A percentile compares a stretch with the other conserved stretches of the same genome.
phyloP scores from a whole-genome alignment of 2,329 filamentous ascomycete species.

The Trichophyton benhamiae region DNA sequence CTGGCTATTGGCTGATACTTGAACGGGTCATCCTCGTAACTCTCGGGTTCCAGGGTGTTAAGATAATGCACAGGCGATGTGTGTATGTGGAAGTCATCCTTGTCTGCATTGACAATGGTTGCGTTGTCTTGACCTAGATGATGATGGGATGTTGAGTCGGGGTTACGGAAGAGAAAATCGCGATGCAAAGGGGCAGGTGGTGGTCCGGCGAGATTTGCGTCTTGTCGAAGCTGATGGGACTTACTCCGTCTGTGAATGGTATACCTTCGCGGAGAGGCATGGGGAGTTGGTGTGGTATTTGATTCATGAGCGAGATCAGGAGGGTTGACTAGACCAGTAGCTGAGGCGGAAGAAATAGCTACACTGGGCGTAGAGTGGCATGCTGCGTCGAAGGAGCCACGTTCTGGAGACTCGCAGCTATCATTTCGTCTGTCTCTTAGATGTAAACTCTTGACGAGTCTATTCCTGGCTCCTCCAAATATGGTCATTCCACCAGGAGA shows the following conservation, averaged over 20 bases:
- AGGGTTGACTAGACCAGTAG: constrained; percentile 31
- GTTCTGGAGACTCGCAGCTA: constrained; percentile 25
- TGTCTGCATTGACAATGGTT: constrained; percentile 9
- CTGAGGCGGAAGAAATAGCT: constrained; percentile 34
- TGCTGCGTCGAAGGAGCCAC: constrained; percentile 24
- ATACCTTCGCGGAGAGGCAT: constrained; percentile 7
- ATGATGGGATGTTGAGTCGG: constrained; percentile 16
- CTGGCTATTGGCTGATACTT: not conserved
- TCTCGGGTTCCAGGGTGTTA: not conserved
- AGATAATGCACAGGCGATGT: not conserved
- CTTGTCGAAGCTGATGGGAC: constrained; percentile 22
- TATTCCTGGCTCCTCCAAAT: constrained; percentile 30
- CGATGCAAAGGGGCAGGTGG: constrained; percentile 26
- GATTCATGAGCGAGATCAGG: constrained; percentile 22
- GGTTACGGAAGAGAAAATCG: constrained; percentile 25
- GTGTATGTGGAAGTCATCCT: constrained; percentile 9
- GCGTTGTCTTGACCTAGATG: constrained; percentile 6
- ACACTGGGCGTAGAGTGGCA: constrained; percentile 32
- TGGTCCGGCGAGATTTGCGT: constrained; percentile 12
- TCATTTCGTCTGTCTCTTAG: constrained; percentile 28
- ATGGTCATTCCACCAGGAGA: constrained; percentile 26
- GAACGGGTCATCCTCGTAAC: not conserved
- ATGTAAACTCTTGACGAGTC: constrained; percentile 24
- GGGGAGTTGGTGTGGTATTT: constrained; percentile 7
- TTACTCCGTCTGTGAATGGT: constrained; percentile 25